A percentile compares a stretch with the other conserved stretches of the same genome.
phyloP scores from a whole-genome alignment of 2,329 filamentous ascomycete species.

The Phoma sp. region DNA sequence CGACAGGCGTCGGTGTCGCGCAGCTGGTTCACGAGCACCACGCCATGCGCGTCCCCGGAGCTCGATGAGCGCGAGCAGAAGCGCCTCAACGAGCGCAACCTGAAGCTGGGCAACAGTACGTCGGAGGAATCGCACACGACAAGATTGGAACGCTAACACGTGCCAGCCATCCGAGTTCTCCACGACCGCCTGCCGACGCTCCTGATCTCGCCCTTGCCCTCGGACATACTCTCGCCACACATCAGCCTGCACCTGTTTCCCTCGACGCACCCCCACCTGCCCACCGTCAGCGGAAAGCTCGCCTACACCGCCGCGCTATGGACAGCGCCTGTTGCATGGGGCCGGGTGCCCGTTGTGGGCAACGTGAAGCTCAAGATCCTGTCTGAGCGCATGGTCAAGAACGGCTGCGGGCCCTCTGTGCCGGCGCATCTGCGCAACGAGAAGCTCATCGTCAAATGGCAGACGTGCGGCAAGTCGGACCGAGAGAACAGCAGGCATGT shows the following conservation, averaged over 20 bases:
- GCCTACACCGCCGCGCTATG: conserved; percentile 92
- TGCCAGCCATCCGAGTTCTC: conserved; percentile 63
- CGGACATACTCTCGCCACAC: conserved; percentile 66
- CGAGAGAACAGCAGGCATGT: conserved; percentile 52
- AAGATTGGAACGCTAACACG: conserved; percentile 8
- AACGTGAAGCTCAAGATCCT: conserved; percentile 88
- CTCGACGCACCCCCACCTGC: conserved; percentile 84
- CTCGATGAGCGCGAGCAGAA: conserved; percentile 50
- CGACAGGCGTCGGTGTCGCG: conserved; percentile 44
- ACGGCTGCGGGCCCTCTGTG: conserved; percentile 52
- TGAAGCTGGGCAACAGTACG: conserved; percentile 68
- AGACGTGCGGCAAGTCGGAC: conserved; percentile 66
- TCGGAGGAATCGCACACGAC: not conserved
- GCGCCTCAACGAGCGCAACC: conserved; percentile 63
- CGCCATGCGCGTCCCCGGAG: conserved; percentile 35
- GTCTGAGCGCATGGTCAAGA: conserved; percentile 81
- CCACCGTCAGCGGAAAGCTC: conserved; percentile 87
- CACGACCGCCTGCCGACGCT: conserved; percentile 68
- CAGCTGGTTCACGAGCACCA: conserved; percentile 54
- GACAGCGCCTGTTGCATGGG: conserved; percentile 97
- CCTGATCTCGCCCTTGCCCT: conserved; percentile 65
- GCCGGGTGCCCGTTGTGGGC: conserved; percentile 85
- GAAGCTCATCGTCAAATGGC: conserved; percentile 91
- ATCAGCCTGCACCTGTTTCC: conserved; percentile 70
- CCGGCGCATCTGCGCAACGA: conserved; percentile 62